Evolutionary conservation across 1,284 basidiomycete genomes (phyloP).

Genomic region (Anthracocystis walkeri): DNA sequence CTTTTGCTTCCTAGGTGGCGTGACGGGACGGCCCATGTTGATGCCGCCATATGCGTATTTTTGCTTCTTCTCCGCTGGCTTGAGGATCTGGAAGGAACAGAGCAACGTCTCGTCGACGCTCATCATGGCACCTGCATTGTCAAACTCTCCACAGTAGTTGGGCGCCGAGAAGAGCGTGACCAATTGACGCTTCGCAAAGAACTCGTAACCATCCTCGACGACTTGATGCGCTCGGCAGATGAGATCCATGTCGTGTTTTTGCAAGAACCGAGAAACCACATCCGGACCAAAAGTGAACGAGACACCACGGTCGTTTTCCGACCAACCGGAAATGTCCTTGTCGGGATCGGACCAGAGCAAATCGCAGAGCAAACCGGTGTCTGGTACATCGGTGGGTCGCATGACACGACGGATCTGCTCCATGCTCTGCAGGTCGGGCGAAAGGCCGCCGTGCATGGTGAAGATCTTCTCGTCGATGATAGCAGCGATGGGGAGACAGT

Average conservation of each 20-base stretch:
- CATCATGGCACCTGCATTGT: slow-evolving; percentile 99
- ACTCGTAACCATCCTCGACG: slow-evolving; percentile 99
- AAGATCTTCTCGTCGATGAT: slow-evolving; percentile 98
- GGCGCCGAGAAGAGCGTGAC: slow-evolving; percentile 98
- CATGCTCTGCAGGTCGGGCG: slow-evolving; percentile 98
- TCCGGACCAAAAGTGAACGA: slow-evolving; percentile 99
- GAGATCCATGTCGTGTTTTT: slow-evolving; percentile 98
- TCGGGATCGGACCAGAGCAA: slow-evolving; percentile 99
- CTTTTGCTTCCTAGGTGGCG: slow-evolving; percentile 74
- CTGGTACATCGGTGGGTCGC: slow-evolving; percentile 98
- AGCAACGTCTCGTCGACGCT: slow-evolving; percentile 96
- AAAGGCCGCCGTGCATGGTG: slow-evolving; percentile 86
- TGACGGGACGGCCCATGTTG: slow-evolving; percentile 73
- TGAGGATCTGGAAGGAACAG: slow-evolving; percentile 95
- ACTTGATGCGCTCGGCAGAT: slow-evolving; percentile 99
- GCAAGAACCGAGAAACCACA: slow-evolving; percentile 95
- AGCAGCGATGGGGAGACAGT: slow-evolving; percentile 92
- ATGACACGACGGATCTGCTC: slow-evolving; percentile 99
- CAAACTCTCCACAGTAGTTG: slow-evolving; percentile 98
- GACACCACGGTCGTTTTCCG: slow-evolving; percentile 98
- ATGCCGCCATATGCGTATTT: slow-evolving; percentile 75
- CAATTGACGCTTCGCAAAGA: slow-evolving; percentile 96
- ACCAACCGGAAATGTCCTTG: slow-evolving; percentile 99
- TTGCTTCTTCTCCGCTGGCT: slow-evolving; percentile 98
- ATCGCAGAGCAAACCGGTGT: slow-evolving; percentile 97